phyloP scores from a whole-genome alignment of 148 eudicot genomes.

The Camellia sinensis region DNA sequence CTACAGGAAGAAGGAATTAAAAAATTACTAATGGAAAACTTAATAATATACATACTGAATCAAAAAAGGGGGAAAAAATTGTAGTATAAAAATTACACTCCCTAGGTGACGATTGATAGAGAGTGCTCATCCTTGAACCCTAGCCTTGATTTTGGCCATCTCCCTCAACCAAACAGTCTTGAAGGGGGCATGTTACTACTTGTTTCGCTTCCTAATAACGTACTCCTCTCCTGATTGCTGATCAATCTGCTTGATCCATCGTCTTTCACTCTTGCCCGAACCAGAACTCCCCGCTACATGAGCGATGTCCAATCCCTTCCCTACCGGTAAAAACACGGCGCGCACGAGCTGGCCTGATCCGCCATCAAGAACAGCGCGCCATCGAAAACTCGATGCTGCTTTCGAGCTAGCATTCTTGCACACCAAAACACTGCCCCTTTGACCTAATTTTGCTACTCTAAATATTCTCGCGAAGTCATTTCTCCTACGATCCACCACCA shows the following conservation, averaged over 20 bases:
- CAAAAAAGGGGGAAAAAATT: not conserved
- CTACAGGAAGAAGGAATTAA: not conserved
- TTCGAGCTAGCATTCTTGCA: slow-evolving; percentile 60
- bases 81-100: not conserved
- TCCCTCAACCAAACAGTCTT: not conserved
- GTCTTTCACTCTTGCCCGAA: slow-evolving; percentile 21
- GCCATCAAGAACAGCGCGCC: slow-evolving; percentile 51
- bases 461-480: slow-evolving; percentile 45
- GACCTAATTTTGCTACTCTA: slow-evolving; percentile 51
- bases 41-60: not conserved
- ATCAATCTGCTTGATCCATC: slow-evolving; percentile 66
- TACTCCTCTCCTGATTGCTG: slow-evolving; percentile 62
- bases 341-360: slow-evolving; percentile 50
- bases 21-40: too few relatives aligned
- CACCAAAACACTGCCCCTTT: slow-evolving; percentile 79
- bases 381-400: slow-evolving; percentile 44
- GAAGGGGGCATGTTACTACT: not conserved
- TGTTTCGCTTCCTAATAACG: slow-evolving; percentile 47
- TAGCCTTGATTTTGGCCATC: not conserved
- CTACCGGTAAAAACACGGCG: not conserved
- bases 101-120: too few relatives aligned
- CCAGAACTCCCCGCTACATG: slow-evolving; percentile 45
- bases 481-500: slow-evolving; percentile 53
- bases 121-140: too few relatives aligned
- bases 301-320: slow-evolving; percentile 64